Evolutionary conservation across 2,329 filamentous ascomycete species (phyloP), one percentile per base, ranked within the genome.

Genomic region (Fusarium pseudocircinatum): DNA sequence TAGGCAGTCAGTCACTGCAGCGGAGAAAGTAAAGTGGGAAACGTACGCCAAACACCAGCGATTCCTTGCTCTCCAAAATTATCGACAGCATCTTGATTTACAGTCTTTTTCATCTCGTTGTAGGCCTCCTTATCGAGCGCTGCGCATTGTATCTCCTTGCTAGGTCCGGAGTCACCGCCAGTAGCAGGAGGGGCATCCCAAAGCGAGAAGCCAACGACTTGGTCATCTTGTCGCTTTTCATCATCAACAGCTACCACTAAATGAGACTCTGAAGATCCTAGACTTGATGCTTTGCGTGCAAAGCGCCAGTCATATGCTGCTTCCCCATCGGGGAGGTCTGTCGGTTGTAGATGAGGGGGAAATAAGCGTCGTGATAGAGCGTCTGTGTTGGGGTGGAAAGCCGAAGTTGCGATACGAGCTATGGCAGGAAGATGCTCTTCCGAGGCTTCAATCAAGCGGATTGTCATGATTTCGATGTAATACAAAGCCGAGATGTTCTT

Each of bases 221-320:
- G 47, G 12, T 62, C 56, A 22, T 28, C n/a, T 1, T 7, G 7
- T 7, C 6, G 14, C 4, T 62, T 49, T 0, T 68, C 40, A 1
- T 68, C 57, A 10, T 68, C 65, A 10, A 68, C 7, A 2, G 65
- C 65, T 2, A 68, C 42, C 5, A 68, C 13, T 0, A 68, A 36
- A 16, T 62, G 47, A 1, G 65, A 54, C 8, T 63, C 65, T 9
- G 47, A 1, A 0, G 63, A 68, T 7, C 30, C 47, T 15, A 54
- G 13, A 36, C 65, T 68, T 1, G 63, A 43, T 20, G 56, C 20
- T 54, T 68, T 68, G 9, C 65, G 65, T 7, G 65, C 65, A 24
- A 58, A 34, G 11, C 63, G 65, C 65, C 65, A 68, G 12, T 62
- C 63, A n/a, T 68, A 68, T 3, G 65, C 63, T 24, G 65, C 65